Percentiles rank a stretch among this genome's conserved stretches.
These are phyloP conservation scores for Adiantum capillusveneris DNA, from an alignment of 75 land plant genomes.

Conservation along the genomic window DNA sequence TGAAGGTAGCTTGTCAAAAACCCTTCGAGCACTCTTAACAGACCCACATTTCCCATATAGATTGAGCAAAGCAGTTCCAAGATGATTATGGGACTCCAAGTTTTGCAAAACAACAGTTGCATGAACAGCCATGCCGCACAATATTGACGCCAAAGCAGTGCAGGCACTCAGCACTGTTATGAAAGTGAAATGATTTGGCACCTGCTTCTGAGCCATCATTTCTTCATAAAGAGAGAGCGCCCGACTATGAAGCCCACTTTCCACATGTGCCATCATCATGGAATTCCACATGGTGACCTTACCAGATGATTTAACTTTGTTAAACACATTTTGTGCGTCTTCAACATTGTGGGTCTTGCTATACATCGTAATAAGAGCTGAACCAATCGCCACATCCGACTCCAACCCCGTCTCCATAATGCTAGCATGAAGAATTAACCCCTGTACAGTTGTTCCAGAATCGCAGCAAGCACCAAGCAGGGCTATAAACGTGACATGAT, in stretches of 20 bases:
- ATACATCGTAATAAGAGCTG: slow-evolving; percentile 7
- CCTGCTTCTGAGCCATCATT: neutral
- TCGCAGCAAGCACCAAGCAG: slow-evolving; percentile 16
- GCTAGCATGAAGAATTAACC: slow-evolving; percentile 32
- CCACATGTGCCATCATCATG: too few relatives aligned
- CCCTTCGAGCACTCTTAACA: neutral
- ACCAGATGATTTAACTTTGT: too few relatives aligned
- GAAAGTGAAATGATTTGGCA: neutral
- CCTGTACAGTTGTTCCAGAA: neutral
- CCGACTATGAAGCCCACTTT: too few relatives aligned
- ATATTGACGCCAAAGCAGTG: neutral
- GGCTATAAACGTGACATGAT: slow-evolving; percentile 16
- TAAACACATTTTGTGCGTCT: neutral
- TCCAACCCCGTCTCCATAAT: slow-evolving; percentile 1
- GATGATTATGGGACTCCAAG: neutral
- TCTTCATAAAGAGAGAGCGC: too few relatives aligned
- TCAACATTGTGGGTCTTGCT: neutral
- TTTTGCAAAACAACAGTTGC: neutral
- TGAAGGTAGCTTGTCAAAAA: slow-evolving; percentile 8
- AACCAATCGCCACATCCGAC: slow-evolving; percentile 13
- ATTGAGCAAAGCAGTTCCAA: slow-evolving; percentile 8
- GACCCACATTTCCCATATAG: slow-evolving; percentile 16
- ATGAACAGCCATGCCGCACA: slow-evolving; percentile 13
- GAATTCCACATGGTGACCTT: too few relatives aligned
- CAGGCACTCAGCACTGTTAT: neutral